Percentiles rank a stretch among this genome's conserved stretches.
These are phyloP conservation scores for Corylus avellana DNA, from an alignment of 306 rosid species.

Conservation along the genomic window DNA sequence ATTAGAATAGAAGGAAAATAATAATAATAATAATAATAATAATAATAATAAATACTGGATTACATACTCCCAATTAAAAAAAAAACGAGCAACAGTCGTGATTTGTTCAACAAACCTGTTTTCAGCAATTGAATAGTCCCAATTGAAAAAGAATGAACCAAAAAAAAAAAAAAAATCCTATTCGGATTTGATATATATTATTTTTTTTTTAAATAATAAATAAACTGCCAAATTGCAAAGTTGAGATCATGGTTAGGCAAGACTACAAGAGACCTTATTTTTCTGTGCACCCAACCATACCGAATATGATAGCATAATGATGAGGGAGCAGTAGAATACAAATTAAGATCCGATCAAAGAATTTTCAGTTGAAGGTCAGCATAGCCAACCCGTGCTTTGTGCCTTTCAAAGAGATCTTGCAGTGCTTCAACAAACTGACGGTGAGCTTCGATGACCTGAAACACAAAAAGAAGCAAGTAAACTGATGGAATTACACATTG, in stretches of 20 bases:
- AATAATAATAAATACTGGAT: no score
- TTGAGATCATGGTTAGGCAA: not conserved
- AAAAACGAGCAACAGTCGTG: no score
- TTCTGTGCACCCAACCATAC: not conserved
- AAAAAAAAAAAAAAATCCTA: not conserved
- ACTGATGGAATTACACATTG: not conserved
- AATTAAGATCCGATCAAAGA: constrained; percentile 40
- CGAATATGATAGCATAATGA: constrained; percentile 20
- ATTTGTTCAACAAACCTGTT: no score
- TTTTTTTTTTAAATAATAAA: not conserved
- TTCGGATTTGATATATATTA: not conserved
- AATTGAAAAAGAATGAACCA: no score
- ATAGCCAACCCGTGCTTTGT: constrained; percentile 69
- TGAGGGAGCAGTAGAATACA: not conserved
- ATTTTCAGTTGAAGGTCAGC: constrained; percentile 68
- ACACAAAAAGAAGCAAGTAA: constrained; percentile 4
- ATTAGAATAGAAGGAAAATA: no score
- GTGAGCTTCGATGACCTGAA: constrained; percentile 64
- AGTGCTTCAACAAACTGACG: constrained; percentile 69
- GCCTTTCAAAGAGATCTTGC: constrained; percentile 73
- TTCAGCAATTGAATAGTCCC: no score
- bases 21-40: no score
- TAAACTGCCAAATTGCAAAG: not conserved
- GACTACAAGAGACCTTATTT: not conserved
- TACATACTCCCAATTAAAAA: no score